Conservation (phyloP, 257 asterid genomes). For the Capsicum pubescens region DNA sequence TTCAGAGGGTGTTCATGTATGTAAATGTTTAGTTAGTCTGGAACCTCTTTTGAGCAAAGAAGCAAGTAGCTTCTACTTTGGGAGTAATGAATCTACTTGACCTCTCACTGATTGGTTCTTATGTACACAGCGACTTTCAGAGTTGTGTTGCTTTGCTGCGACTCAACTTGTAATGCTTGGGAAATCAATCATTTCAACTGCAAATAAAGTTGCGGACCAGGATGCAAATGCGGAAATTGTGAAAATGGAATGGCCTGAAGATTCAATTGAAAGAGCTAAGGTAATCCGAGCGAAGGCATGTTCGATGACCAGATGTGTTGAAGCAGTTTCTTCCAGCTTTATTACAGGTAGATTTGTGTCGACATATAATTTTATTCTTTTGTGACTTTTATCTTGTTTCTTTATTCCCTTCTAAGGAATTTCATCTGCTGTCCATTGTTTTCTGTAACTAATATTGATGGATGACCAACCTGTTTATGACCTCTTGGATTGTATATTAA, state of each 20-base stretch:
- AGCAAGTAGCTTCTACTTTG: conserved; percentile 17
- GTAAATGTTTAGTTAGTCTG: conserved; percentile 36
- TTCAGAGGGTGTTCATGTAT: conserved; percentile 98
- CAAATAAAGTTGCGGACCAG: conserved; percentile 59
- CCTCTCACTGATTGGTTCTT: conserved; percentile 33
- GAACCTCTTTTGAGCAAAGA: conserved; percentile 7
- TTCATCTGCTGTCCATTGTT: background rate
- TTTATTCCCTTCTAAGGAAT: background rate
- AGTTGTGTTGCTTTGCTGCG: conserved; percentile 89
- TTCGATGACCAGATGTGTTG: conserved; percentile 68
- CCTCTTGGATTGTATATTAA: background rate
- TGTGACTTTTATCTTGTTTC: conserved; percentile 16
- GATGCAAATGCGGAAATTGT: conserved; percentile 61
- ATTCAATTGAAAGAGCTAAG: conserved; percentile 82
- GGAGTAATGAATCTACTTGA: conserved; percentile 22
- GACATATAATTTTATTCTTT: background rate
- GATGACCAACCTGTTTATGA: background rate
- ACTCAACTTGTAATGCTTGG: conserved; percentile 87
- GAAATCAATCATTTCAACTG: conserved; percentile 67
- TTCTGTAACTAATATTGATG: background rate
- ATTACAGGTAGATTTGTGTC: conserved; percentile 63
- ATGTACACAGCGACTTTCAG: conserved; percentile 82
- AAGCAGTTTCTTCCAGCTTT: conserved; percentile 76
- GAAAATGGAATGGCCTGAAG: conserved; percentile 89
- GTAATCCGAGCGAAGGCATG: conserved; percentile 67